Evolutionary conservation across 441 rosid species (phyloP), one percentile per base, ranked within the genome.

Genomic region (Gossypium schwendimanii): DNA sequence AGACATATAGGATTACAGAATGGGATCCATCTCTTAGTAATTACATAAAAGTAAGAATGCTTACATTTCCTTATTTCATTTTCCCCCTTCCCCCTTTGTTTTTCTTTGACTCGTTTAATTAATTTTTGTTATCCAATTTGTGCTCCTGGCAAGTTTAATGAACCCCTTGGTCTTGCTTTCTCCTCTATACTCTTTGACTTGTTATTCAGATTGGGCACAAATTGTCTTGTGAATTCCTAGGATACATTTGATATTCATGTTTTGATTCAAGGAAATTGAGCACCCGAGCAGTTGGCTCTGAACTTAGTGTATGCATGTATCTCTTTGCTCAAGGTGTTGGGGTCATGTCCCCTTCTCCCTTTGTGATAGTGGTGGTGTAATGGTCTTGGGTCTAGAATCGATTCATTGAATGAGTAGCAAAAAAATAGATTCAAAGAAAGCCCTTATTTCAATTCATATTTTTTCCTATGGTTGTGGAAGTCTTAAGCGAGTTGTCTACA

Each of bases 11-110:
- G 82, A 80, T 84, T 23, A 78, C 82, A 47, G 76, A 94, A 77
- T 92, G 98, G 99, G 99, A 94, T 82, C 83, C 68, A 47, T 82
- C 93, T 41, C 96, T 92, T 55, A 84, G 96, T 87, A 81, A 76
- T 69, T 86, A 92, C 72, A 76, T 91, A 84, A 92, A 89, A 83
- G 99, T 91, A 84, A 81, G 93, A 76, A 72, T 76, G 53, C 26
- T 54, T 53, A 36, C 28, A 39, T 58, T 26, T 9, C 4, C 17
- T 14, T 49, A 49, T 72, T 49, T 36, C 28, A 53, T 69, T 53
- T 67, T 4, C 49, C 49, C 47, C 49, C 47, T 11, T 14, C 47
- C 69, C 36, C 28, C 9, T 33, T 15, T 12, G 41, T 24, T 20
- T 33, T n/a, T 36, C 17, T 53, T 24, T 66, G 15, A 57, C 73